Evolutionary conservation across 2,329 filamentous ascomycete genomes (phyloP).

Genomic region (Talaromyces marneffei): DNA sequence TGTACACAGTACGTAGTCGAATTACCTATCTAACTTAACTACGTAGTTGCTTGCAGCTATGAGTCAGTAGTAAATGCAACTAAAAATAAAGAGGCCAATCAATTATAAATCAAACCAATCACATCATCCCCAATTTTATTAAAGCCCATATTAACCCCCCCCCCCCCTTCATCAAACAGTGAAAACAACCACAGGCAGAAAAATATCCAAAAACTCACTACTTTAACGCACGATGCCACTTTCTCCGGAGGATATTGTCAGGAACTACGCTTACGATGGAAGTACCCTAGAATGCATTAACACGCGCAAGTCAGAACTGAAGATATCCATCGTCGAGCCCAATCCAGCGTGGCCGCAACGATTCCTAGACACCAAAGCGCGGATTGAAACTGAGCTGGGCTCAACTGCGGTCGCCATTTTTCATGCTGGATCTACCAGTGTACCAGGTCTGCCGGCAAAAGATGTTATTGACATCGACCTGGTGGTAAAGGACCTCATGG

Average conservation of each 20-base stretch:
- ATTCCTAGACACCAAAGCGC: constrained; percentile 17
- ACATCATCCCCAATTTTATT: not conserved
- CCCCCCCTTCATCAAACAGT: not conserved
- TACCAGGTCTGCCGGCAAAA: constrained; percentile 48
- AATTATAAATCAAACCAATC: not conserved
- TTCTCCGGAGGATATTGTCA: not conserved
- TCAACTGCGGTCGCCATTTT: constrained; percentile 29
- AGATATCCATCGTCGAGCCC: constrained; percentile 22
- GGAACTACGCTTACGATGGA: not conserved
- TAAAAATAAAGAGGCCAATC: not conserved
- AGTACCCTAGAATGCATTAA: not conserved
- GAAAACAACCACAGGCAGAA: not conserved
- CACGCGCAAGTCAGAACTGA: not conserved
- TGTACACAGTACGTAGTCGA: too few species aligned
- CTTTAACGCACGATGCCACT: not conserved
- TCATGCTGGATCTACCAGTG: constrained; percentile 49
- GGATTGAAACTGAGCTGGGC: constrained; percentile 20
- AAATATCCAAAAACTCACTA: not conserved
- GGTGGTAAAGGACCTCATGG: constrained; percentile 35
- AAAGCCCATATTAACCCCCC: not conserved
- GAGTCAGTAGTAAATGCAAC: not conserved
- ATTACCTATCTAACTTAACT: too few species aligned
- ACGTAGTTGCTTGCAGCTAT: too few species aligned
- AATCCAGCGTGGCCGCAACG: constrained; percentile 21
- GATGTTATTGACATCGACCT: constrained; percentile 51